Percentiles rank a stretch among this genome's conserved stretches.
Conservation (phyloP, 108 stramenopile species). For the Pelagomonas calceolata region DNA sequence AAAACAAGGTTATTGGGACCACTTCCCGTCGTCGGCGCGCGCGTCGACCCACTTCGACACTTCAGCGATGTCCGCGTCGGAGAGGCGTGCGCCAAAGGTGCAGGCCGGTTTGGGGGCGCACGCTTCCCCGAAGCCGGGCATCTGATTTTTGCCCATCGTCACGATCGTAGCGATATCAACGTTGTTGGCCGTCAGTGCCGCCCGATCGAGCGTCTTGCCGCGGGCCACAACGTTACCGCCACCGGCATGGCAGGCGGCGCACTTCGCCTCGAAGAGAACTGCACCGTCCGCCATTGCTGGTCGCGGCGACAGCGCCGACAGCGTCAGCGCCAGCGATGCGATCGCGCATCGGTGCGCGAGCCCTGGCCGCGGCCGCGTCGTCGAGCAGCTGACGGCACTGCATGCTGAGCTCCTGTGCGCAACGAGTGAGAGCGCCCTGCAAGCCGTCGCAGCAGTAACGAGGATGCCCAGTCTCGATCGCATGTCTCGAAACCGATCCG, state of each 20-base stretch:
- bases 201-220: background rate
- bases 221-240: background rate
- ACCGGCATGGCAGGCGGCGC: background rate
- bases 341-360: too few relatives aligned
- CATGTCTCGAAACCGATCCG: too few relatives aligned
- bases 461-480: too few relatives aligned
- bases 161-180: background rate
- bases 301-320: too few relatives aligned
- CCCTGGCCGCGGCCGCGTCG: too few relatives aligned
- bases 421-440: too few relatives aligned
- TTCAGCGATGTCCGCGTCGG: background rate
- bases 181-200: background rate
- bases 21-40: background rate
- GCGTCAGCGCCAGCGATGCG: too few relatives aligned
- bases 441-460: too few relatives aligned
- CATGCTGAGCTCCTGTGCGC: too few relatives aligned
- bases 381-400: too few relatives aligned
- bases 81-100: background rate
- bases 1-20: too few relatives aligned
- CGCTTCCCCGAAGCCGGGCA: background rate
- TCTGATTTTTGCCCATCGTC: background rate
- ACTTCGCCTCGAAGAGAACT: background rate
- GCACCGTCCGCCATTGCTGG: background rate
- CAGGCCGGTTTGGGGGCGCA: background rate
- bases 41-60: background rate